phyloP scores from a whole-genome alignment of 768 basidiomycete genomes.

The Trametes maxima region DNA sequence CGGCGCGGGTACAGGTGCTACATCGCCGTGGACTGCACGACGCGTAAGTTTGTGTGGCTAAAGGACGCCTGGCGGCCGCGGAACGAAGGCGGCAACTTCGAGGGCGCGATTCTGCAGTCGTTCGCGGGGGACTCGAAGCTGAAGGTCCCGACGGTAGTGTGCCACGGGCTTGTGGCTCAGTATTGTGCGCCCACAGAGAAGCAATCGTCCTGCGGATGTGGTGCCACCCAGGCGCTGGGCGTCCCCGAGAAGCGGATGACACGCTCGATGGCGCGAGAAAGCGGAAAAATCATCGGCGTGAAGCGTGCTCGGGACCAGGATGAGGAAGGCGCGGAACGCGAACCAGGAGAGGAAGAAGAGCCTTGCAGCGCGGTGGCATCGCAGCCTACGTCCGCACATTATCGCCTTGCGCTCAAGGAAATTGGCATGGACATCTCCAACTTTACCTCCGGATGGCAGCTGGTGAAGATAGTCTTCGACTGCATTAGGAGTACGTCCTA shows the following conservation, averaged over 20 bases:
- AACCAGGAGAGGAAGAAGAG: background rate
- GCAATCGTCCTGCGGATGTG: background rate
- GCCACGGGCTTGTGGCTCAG: background rate
- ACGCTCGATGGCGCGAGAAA: background rate
- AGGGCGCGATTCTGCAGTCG: background rate
- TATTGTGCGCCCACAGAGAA: background rate
- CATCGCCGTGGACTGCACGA: background rate
- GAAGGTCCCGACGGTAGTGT: background rate
- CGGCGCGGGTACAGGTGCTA: background rate
- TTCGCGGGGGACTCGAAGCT: background rate
- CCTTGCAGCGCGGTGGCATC: background rate
- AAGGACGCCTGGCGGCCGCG: background rate
- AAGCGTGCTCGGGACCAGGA: background rate
- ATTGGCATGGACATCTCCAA: background rate
- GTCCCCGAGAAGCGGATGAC: background rate
- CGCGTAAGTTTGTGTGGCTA: background rate
- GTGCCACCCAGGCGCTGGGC: background rate
- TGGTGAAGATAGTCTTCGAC: background rate
- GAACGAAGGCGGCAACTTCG: background rate
- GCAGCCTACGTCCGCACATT: background rate
- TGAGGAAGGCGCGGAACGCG: background rate
- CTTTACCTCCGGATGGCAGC: background rate
- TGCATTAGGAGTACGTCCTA: background rate
- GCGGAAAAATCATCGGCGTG: background rate
- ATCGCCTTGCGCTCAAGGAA: conserved; percentile 9